Conservation (phyloP, 345 rosid genomes). For the Ceriops tagal region DNA sequence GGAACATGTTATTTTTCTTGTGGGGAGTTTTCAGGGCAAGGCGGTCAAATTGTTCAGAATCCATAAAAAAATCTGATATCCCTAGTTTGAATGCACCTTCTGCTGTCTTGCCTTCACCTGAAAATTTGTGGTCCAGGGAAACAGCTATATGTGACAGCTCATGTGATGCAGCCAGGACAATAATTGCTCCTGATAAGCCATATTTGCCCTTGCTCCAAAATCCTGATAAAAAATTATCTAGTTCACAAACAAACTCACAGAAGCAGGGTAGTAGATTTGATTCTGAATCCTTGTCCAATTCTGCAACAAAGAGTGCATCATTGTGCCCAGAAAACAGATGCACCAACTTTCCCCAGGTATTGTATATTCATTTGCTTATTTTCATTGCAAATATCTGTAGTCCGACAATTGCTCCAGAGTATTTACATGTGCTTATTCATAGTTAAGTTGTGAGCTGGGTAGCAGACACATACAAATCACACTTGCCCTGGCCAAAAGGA, state of each 20-base stretch:
- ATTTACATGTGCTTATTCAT: too few species aligned
- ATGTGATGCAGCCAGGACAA: conserved; percentile 13
- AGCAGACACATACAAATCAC: too few species aligned
- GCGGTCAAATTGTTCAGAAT: conserved; percentile 35
- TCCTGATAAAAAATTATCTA: conserved; percentile 31
- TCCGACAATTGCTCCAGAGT: too few species aligned
- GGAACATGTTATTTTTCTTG: conserved; percentile 83
- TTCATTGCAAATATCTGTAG: too few species aligned
- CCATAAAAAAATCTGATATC: conserved; percentile 31
- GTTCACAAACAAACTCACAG: conserved; percentile 19
- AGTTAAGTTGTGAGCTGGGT: too few species aligned
- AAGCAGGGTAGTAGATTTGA: conserved; percentile 26
- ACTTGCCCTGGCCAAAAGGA: too few species aligned
- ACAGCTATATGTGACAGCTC: conserved; percentile 32
- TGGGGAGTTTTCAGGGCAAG: conserved; percentile 94
- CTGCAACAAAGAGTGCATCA: conserved; percentile 10
- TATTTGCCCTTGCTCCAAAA: conserved; percentile 21
- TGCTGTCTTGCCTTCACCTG: conserved; percentile 21
- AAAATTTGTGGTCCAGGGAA: conserved; percentile 31
- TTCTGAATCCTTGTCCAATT: conserved; percentile 19
- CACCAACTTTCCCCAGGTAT: conserved; percentile 31
- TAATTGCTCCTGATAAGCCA: conserved; percentile 24
- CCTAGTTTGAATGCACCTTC: conserved; percentile 29
- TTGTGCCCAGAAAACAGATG: conserved; percentile 34
- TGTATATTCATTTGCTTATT: not conserved